phyloP scores from a whole-genome alignment of 352 stramenopile genomes.

The Pythium pyrilobum region DNA sequence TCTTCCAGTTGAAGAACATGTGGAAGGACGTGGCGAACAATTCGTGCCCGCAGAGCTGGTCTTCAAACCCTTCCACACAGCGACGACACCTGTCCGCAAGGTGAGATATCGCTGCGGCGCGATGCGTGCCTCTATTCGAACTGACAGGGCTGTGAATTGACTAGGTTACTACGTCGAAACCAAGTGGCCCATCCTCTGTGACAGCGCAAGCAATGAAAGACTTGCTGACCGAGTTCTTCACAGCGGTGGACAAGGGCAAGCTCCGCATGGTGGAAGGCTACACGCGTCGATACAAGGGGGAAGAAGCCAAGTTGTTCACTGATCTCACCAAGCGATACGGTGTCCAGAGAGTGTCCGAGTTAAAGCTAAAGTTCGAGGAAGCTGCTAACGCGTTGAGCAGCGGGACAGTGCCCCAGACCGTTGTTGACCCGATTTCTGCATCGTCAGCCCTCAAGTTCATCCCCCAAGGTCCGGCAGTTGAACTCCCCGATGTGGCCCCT shows the following conservation, averaged over 20 bases:
- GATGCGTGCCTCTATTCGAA: too few relatives aligned
- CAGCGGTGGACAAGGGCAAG: conserved; percentile 47
- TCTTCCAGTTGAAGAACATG: not conserved
- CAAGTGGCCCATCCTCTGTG: not conserved
- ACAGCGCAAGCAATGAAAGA: conserved; percentile 27
- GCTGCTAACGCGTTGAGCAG: too few relatives aligned
- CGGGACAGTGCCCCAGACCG: too few relatives aligned
- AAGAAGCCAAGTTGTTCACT: conserved; percentile 60
- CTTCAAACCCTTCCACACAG: conserved; percentile 18
- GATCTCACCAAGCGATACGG: conserved; percentile 66
- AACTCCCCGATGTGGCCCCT: too few relatives aligned
- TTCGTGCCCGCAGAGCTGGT: conserved; percentile 12
- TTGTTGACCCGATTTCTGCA: too few relatives aligned
- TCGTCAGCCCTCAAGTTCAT: too few relatives aligned
- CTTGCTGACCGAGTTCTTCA: conserved; percentile 63
- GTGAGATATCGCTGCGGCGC: not conserved
- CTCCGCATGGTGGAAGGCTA: conserved; percentile 64
- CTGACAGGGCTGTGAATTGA: not conserved
- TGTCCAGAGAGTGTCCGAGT: conserved; percentile 29
- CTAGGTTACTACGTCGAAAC: not conserved
- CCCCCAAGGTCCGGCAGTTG: too few relatives aligned
- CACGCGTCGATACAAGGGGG: conserved; percentile 53
- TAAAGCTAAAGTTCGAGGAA: conserved; percentile 25
- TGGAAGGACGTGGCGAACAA: conserved; percentile 3
- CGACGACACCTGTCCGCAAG: conserved; percentile 1